Evolutionary conservation across 1,139 yeast species (phyloP).

Genomic region (Suhomyces panamericanus): DNA sequence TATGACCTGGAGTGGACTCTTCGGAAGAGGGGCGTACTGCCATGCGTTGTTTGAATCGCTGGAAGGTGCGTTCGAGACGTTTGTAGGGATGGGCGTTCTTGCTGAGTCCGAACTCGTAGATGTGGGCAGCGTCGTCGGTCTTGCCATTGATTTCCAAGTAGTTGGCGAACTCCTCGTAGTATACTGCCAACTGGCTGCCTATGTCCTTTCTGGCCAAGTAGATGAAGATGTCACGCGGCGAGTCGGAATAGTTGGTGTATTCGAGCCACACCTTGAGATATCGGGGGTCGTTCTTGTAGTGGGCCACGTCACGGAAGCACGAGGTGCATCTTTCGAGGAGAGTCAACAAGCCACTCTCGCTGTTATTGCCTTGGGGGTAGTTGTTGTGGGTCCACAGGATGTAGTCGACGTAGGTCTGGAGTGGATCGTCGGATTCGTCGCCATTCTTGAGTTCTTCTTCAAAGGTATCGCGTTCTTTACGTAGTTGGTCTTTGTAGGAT

Average conservation of each 20-base stretch:
- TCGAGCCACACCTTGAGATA: constrained; percentile 80
- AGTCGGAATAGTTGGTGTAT: constrained; percentile 66
- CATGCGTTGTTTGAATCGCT: constrained; percentile 45
- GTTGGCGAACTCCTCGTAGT: constrained; percentile 79
- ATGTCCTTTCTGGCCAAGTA: constrained; percentile 75
- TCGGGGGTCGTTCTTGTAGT: constrained; percentile 79
- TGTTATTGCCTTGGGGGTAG: constrained; percentile 67
- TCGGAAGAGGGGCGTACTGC: background rate
- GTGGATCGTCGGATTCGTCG: constrained; percentile 77
- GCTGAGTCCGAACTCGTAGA: constrained; percentile 62
- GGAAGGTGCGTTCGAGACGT: constrained; percentile 52
- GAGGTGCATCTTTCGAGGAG: constrained; percentile 74
- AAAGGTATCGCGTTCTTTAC: constrained; percentile 40
- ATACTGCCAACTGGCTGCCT: constrained; percentile 66
- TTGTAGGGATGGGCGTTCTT: constrained; percentile 62
- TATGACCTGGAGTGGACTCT: background rate
- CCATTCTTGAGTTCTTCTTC: constrained; percentile 46
- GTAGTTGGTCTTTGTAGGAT: constrained; percentile 30
- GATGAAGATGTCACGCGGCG: constrained; percentile 70
- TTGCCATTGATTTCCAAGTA: constrained; percentile 57
- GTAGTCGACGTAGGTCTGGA: constrained; percentile 70
- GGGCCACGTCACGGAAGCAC: constrained; percentile 60
- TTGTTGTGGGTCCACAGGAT: constrained; percentile 68
- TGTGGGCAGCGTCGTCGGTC: constrained; percentile 59
- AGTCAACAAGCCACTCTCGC: constrained; percentile 65